Base-by-base conservation (phyloP, 2,329 filamentous ascomycete genomes). In the Penicillium verrucosum region DNA sequence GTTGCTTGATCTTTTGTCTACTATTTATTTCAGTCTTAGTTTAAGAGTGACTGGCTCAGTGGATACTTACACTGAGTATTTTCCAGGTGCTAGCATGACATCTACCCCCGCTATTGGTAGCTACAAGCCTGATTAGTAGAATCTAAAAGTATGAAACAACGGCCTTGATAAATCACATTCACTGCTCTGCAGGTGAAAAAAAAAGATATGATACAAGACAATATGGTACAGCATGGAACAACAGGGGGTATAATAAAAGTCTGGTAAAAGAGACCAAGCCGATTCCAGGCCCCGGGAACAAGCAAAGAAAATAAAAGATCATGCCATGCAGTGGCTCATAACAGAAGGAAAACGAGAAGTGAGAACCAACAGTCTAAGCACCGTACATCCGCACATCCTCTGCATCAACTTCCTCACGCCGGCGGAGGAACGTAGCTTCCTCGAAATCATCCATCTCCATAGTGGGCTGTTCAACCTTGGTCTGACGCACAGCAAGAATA, bases 401-500 rank as follows among this genome's bases (percentile, higher is more conserved):
- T 58, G 61, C 56, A 68, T 70, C 65, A 11, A 51, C 49, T 36
- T 51, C 49, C 21, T 51, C 49, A 8, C 49, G 49, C 21, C 49
- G 49, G 16, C 49, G 49, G 23, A 51, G 49, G 49, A 51, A 51
- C 0, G 49, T 51, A 18, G 49, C 49, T 29, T 51, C 49, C 16
- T 51, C 49, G 5, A 51, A 51, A 61, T 78, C 77, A 46, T 73
- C 71, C 11, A 73, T 54, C 32, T 74, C 71, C 73, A 70, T 73
- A 60, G 43, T 55, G 8, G 50, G 49, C 23, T 44, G 34, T 21
- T 54, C 43, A 37, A 40, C 36, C 34, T 49, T 52, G 23, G 45
- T 51, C n/a, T 43, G 44, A 12, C 40, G 58, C 29, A 61, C 41
- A 9, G 64, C 53, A 32, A 66, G 51, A 27, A 66, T 62, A 12